Percentiles rank a stretch among this genome's conserved stretches.
These are phyloP conservation scores for Citrus trifoliata DNA, from an alignment of 345 rosid genomes.

Conservation along the genomic window DNA sequence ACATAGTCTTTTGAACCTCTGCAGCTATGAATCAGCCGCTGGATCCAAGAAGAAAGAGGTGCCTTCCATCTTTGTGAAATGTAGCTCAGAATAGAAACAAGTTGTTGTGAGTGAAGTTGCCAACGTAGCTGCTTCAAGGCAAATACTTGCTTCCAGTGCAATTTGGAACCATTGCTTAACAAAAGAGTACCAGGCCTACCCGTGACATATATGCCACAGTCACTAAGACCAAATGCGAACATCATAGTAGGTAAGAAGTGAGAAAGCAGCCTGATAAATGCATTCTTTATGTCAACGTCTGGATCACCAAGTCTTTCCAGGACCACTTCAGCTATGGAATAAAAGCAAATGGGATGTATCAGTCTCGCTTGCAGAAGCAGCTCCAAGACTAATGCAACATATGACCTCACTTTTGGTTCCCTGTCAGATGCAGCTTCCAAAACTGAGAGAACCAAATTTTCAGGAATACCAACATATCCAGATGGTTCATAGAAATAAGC, in stretches of 20 bases:
- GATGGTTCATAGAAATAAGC: slow-evolving; percentile 43
- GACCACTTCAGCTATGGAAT: slow-evolving; percentile 53
- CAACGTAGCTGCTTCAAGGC: slow-evolving; percentile 68
- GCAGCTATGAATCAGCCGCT: slow-evolving; percentile 59
- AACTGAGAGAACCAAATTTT: slow-evolving; percentile 50
- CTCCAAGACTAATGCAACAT: slow-evolving; percentile 63
- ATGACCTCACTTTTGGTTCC: slow-evolving; percentile 77
- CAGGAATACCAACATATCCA: slow-evolving; percentile 35
- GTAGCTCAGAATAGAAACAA: slow-evolving; percentile 86
- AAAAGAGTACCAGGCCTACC: slow-evolving; percentile 40
- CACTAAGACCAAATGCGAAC: slow-evolving; percentile 53
- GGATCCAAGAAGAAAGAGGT: slow-evolving; percentile 85
- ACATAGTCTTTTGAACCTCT: slow-evolving; percentile 42
- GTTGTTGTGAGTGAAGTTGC: slow-evolving; percentile 84
- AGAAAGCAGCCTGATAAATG: slow-evolving; percentile 63
- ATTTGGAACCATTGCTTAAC: slow-evolving; percentile 41
- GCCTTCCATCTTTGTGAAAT: slow-evolving; percentile 89
- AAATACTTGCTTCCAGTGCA: slow-evolving; percentile 89
- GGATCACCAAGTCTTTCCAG: slow-evolving; percentile 87
- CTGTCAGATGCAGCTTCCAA: slow-evolving; percentile 77
- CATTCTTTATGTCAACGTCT: slow-evolving; percentile 50
- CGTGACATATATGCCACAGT: slow-evolving; percentile 33
- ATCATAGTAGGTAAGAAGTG: slow-evolving; percentile 60
- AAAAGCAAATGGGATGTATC: slow-evolving; percentile 52
- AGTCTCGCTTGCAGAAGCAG: slow-evolving; percentile 68